Conservation (phyloP, 2,329 filamentous ascomycete genomes). For the Claviceps lovelessii region DNA sequence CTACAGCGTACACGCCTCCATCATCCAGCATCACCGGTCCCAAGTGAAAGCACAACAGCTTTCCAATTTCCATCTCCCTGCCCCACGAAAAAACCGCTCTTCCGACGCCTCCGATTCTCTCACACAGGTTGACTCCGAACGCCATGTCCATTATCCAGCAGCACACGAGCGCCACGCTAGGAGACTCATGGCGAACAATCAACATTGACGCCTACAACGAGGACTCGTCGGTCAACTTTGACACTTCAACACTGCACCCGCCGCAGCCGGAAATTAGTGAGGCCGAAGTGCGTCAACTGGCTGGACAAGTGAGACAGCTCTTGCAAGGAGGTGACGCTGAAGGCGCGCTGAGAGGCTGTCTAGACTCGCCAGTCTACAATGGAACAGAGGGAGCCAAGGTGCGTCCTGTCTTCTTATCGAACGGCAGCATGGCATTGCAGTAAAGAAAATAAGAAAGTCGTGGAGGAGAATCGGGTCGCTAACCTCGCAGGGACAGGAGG, state of each 20-base stretch:
- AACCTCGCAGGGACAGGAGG: conserved; percentile 40
- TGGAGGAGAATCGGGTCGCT: neutral
- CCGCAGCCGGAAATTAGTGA: conserved; percentile 60
- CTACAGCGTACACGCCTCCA: neutral
- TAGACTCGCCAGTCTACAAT: conserved; percentile 73
- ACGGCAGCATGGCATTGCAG: neutral
- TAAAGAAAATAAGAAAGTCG: neutral
- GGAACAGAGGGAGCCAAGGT: conserved; percentile 45
- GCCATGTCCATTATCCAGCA: conserved; percentile 55
- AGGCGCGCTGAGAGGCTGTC: conserved; percentile 67
- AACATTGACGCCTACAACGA: conserved; percentile 86
- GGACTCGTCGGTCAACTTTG: conserved; percentile 84
- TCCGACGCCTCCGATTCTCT: neutral
- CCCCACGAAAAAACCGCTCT: neutral
- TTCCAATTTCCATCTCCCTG: neutral
- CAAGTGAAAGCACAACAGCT: neutral
- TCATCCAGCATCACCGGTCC: neutral
- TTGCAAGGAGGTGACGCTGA: conserved; percentile 76
- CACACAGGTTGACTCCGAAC: neutral
- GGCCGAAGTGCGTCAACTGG: conserved; percentile 62
- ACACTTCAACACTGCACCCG: conserved; percentile 68
- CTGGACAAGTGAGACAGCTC: conserved; percentile 73
- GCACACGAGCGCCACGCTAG: conserved; percentile 43
- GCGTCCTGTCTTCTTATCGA: conserved; percentile 1
- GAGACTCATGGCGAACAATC: conserved; percentile 70